These are phyloP conservation scores for Diplotaxis tenuifolia DNA, from an alignment of 345 rosid genomes.

Conservation along the genomic window DNA sequence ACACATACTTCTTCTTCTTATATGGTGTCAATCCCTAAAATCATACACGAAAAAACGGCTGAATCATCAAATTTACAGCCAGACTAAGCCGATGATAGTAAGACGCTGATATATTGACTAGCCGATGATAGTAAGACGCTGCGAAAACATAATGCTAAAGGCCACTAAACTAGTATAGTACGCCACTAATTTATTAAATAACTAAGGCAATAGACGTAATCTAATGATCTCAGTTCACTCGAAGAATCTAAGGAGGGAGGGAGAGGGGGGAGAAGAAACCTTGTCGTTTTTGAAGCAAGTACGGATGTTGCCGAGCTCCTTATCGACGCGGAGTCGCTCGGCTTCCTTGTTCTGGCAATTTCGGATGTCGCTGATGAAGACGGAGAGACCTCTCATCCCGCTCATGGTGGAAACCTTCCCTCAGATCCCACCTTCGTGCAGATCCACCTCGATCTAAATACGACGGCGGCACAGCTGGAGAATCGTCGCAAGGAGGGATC, in stretches of 20 bases:
- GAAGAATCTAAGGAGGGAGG: too few species aligned
- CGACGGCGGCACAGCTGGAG: background rate
- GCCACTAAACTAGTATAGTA: too few species aligned
- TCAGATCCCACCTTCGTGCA: constrained; percentile 20
- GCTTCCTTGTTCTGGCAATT: constrained; percentile 97
- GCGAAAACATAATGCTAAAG: background rate
- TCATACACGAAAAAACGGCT: background rate
- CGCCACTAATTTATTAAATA: too few species aligned
- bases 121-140: background rate
- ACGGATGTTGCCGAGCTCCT: constrained; percentile 96
- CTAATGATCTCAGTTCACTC: too few species aligned
- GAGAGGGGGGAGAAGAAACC: constrained; percentile 38
- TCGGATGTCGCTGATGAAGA: constrained; percentile 93
- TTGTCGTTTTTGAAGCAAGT: constrained; percentile 92
- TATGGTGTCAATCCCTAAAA: constrained; percentile 88
- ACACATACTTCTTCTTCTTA: constrained; percentile 99
- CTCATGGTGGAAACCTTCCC: constrained; percentile 34
- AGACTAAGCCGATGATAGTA: background rate
- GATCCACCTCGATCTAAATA: constrained; percentile 29
- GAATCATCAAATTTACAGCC: too few species aligned
- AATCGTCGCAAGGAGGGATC: background rate
- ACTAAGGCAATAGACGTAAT: too few species aligned
- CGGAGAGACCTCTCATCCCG: constrained; percentile 98
- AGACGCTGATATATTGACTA: too few species aligned
- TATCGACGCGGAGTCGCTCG: constrained; percentile 93